These are phyloP conservation scores for Colletotrichum melonis DNA, from an alignment of 2,329 filamentous ascomycete species.

Conservation along the genomic window DNA sequence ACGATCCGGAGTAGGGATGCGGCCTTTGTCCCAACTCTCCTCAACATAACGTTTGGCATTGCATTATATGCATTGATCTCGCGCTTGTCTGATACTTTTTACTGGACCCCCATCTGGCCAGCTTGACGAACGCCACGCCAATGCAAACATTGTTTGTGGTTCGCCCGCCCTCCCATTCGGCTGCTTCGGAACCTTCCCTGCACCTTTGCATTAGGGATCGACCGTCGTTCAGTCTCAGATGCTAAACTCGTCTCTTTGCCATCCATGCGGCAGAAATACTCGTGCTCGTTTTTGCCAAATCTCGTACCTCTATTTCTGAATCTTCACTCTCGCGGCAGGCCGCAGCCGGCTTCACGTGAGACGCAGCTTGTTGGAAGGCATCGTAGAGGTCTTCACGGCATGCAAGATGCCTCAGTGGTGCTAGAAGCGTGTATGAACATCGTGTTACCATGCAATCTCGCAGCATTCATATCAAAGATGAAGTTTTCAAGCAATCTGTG, in stretches of 20 bases:
- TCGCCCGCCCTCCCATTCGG: constrained; percentile 27
- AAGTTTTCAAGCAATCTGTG: not conserved
- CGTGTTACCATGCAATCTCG: not conserved
- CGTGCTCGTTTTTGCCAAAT: not conserved
- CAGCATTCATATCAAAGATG: not conserved
- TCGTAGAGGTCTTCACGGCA: not conserved
- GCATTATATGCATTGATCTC: constrained; percentile 35
- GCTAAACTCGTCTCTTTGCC: constrained; percentile 34
- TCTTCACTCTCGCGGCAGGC: not conserved
- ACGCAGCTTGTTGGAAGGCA: not conserved
- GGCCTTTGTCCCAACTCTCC: constrained; percentile 1
- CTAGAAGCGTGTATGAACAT: not conserved
- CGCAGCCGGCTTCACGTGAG: not conserved
- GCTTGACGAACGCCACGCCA: constrained; percentile 28
- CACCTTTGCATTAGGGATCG: constrained; percentile 33
- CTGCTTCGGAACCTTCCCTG: constrained; percentile 31
- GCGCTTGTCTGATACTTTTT: not conserved
- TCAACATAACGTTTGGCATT: constrained; percentile 10
- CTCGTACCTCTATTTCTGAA: not conserved
- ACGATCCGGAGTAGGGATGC: constrained; percentile 8
- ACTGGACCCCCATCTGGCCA: not conserved
- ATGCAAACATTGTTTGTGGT: constrained; percentile 27
- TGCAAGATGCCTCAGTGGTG: not conserved
- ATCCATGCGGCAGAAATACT: constrained; percentile 2
- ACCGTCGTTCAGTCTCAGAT: constrained; percentile 33